Evolutionary conservation across 2,329 filamentous ascomycete genomes (phyloP).

Genomic region (Aspergillus brasiliensis): DNA sequence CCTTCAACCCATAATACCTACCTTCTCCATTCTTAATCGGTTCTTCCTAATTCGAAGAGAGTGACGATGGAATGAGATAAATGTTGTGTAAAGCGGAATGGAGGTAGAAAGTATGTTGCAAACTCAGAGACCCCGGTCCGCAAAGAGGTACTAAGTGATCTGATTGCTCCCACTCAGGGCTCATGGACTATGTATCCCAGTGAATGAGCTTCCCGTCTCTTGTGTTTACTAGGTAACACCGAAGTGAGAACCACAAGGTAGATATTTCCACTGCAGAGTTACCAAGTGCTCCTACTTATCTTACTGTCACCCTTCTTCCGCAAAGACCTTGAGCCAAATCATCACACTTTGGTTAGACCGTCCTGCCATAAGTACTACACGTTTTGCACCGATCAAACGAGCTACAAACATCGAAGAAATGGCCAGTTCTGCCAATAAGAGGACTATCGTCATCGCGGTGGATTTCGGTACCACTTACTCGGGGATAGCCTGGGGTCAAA

Average conservation of each 20-base stretch:
- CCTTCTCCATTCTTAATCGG: not conserved
- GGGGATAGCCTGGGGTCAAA: slow-evolving; percentile 24
- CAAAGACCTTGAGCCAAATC: no score
- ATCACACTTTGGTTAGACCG: no score
- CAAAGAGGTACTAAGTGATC: not conserved
- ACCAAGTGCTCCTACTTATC: no score
- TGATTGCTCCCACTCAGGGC: no score
- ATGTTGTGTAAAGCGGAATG: not conserved
- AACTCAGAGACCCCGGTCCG: not conserved
- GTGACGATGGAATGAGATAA: not conserved
- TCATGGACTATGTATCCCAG: no score
- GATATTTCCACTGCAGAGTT: no score
- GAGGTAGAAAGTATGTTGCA: not conserved
- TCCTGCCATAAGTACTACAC: no score
- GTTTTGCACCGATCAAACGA: not conserved
- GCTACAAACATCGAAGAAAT: not conserved
- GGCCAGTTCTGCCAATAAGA: not conserved
- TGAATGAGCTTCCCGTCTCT: no score
- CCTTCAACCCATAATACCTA: not conserved
- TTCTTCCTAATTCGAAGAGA: not conserved
- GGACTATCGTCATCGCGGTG: slow-evolving; percentile 20
- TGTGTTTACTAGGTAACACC: no score
- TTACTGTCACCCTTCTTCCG: no score
- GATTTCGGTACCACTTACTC: slow-evolving; percentile 30
- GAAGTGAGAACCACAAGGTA: no score